Percentiles rank a stretch among this genome's conserved stretches.
Conservation (phyloP, 129 eudicot species). For the Deinandra increscens region DNA sequence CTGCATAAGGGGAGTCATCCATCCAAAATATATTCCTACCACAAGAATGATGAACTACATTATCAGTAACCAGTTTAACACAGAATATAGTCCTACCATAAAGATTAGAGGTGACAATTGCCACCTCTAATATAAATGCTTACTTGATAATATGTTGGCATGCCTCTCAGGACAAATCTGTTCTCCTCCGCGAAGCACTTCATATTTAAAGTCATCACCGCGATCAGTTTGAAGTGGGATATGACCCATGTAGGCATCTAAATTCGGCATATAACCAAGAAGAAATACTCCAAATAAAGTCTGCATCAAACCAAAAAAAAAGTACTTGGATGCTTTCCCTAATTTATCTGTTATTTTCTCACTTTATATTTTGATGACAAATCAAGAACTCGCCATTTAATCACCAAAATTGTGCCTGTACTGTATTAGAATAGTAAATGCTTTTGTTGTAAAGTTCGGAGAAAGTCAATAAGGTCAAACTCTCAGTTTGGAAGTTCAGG, state of each 20-base stretch:
- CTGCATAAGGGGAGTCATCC: constrained; percentile 91
- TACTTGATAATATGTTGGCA: constrained; percentile 76
- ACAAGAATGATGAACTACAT: constrained; percentile 19
- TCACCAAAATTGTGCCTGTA: constrained; percentile 8
- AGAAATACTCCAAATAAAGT: constrained; percentile 68
- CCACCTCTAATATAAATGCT: constrained; percentile 20
- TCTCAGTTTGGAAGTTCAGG: too few relatives aligned
- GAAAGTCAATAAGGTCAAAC: too few relatives aligned
- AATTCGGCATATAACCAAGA: constrained; percentile 58
- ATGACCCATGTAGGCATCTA: constrained; percentile 76
- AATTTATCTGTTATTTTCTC: constrained; percentile 13
- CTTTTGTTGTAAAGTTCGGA: too few relatives aligned
- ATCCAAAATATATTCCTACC: constrained; percentile 66
- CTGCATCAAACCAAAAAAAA: constrained; percentile 36
- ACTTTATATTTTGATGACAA: constrained; percentile 2
- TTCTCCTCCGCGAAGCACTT: constrained; percentile 81
- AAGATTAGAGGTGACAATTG: not conserved
- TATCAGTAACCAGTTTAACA: constrained; percentile 20
- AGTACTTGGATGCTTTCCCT: constrained; percentile 4
- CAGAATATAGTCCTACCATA: not conserved
- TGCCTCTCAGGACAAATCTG: constrained; percentile 88
- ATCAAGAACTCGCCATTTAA: not conserved
- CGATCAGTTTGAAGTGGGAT: constrained; percentile 56
- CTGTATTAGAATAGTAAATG: not conserved
- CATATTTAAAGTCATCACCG: constrained; percentile 57